Evolutionary conservation across 805 yeast genomes (phyloP).

Genomic region (Wickerhamiella slavikovae): DNA sequence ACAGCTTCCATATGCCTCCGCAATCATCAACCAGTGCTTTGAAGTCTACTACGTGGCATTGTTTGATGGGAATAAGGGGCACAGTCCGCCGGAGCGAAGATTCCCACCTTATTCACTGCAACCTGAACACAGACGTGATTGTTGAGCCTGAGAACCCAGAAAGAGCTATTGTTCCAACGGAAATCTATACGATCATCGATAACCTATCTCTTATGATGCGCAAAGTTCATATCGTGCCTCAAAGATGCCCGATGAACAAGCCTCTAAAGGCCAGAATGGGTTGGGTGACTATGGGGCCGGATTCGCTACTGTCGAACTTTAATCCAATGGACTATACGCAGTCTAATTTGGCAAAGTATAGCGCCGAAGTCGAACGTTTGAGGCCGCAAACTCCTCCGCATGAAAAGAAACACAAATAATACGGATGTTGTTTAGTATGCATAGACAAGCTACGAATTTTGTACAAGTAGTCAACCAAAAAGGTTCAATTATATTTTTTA

Average conservation of each 20-base stretch:
- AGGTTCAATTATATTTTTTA: background rate
- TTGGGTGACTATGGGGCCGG: slow-evolving; percentile 83
- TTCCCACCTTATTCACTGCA: slow-evolving; percentile 72
- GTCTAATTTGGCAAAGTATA: slow-evolving; percentile 33
- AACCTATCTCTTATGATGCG: slow-evolving; percentile 70
- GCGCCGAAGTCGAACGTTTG: slow-evolving; percentile 52
- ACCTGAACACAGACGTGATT: slow-evolving; percentile 72
- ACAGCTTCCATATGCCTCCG: slow-evolving; percentile 45
- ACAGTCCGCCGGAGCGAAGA: slow-evolving; percentile 77
- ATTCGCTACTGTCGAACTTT: slow-evolving; percentile 55
- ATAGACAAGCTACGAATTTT: too few relatives aligned
- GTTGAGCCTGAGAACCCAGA: slow-evolving; percentile 28
- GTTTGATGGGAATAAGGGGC: slow-evolving; percentile 95
- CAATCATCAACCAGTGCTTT: slow-evolving; percentile 27
- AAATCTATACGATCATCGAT: slow-evolving; percentile 65
- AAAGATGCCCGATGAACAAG: slow-evolving; percentile 33
- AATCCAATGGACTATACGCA: slow-evolving; percentile 23
- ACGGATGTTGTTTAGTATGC: too few relatives aligned
- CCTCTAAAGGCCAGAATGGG: slow-evolving; percentile 56
- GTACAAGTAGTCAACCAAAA: background rate
- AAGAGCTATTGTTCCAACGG: slow-evolving; percentile 38
- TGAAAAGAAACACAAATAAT: too few relatives aligned
- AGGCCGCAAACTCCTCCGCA: slow-evolving; percentile 72
- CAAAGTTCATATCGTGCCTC: slow-evolving; percentile 70
- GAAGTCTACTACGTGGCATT: slow-evolving; percentile 65